Evolutionary conservation across 768 basidiomycete species (phyloP).

Genomic region (Tulasnella sp.): DNA sequence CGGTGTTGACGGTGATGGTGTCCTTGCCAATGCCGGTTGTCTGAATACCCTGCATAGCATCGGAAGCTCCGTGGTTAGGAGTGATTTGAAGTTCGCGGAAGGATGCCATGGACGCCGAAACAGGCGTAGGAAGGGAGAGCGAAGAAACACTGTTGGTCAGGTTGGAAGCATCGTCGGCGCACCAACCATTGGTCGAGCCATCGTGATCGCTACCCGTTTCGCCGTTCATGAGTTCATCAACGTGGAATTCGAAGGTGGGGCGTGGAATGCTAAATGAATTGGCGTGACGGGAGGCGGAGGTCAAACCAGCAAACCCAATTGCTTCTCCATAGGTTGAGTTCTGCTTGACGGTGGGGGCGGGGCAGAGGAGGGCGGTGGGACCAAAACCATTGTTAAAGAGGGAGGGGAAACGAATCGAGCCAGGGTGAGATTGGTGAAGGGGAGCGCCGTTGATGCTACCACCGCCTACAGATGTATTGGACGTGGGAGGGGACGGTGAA

Average conservation of each 20-base stretch:
- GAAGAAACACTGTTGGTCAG: slow-evolving; percentile 14
- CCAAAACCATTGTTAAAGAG: slow-evolving; percentile 66
- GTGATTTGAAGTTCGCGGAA: slow-evolving; percentile 12
- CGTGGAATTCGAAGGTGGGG: slow-evolving; percentile 73
- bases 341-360: slow-evolving; percentile 45
- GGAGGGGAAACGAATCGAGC: slow-evolving; percentile 48
- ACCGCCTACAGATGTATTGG: slow-evolving; percentile 6
- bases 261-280: slow-evolving; percentile 47
- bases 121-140: slow-evolving; percentile 13
- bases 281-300: slow-evolving; percentile 1
- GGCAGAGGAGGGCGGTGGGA: slow-evolving; percentile 59
- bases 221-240: slow-evolving; percentile 63
- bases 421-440: slow-evolving; percentile 6
- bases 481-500: slow-evolving; percentile 14
- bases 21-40: neutral
- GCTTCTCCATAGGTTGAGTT: slow-evolving; percentile 71
- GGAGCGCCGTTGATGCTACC: slow-evolving; percentile 7
- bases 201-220: slow-evolving; percentile 23
- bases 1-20: neutral
- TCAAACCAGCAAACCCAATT: slow-evolving; percentile 23
- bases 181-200: neutral
- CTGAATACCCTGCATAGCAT: slow-evolving; percentile 13
- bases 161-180: neutral
- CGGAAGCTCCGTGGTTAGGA: neutral
- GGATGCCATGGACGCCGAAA: slow-evolving; percentile 11